Evolutionary conservation across 192 early-diverging fungal genomes (phyloP).

Genomic region (Backusella sp.): DNA sequence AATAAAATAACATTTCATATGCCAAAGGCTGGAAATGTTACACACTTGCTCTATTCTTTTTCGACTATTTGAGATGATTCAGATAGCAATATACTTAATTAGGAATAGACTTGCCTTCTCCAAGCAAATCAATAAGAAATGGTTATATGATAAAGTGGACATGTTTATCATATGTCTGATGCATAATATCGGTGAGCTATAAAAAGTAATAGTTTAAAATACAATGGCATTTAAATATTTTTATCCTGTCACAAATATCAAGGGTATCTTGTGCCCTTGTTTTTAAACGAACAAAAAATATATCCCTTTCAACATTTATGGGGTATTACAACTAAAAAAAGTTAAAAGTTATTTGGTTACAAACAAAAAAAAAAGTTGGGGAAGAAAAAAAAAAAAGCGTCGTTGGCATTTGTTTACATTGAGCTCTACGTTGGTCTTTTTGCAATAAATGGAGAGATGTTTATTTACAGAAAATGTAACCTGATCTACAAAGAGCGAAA

Average conservation of each 20-base stretch:
- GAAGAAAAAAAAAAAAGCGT: background rate
- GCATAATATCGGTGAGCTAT: background rate
- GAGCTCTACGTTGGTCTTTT: background rate
- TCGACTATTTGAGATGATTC: conserved; percentile 1
- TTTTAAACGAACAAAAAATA: background rate
- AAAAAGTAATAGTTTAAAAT: background rate
- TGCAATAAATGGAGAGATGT: background rate
- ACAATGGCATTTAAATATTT: background rate
- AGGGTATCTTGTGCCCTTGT: background rate
- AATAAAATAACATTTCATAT: conserved; percentile 1
- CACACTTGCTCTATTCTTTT: background rate
- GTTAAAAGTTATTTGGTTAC: background rate
- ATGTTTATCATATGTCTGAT: background rate
- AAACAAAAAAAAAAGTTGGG: background rate
- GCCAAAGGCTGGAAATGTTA: background rate
- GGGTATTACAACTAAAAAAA: conserved; percentile 3
- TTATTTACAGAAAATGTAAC: conserved; percentile 3
- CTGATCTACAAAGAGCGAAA: background rate
- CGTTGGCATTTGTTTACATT: background rate
- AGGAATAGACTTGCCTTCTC: background rate
- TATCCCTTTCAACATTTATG: background rate
- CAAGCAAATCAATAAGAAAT: too few species aligned
- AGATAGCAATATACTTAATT: background rate
- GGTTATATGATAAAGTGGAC: background rate
- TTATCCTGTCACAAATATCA: background rate